Percentiles rank a stretch among this genome's conserved stretches.
phyloP scores from a whole-genome alignment of 768 basidiomycete species.

The Megacollybia marginata region DNA sequence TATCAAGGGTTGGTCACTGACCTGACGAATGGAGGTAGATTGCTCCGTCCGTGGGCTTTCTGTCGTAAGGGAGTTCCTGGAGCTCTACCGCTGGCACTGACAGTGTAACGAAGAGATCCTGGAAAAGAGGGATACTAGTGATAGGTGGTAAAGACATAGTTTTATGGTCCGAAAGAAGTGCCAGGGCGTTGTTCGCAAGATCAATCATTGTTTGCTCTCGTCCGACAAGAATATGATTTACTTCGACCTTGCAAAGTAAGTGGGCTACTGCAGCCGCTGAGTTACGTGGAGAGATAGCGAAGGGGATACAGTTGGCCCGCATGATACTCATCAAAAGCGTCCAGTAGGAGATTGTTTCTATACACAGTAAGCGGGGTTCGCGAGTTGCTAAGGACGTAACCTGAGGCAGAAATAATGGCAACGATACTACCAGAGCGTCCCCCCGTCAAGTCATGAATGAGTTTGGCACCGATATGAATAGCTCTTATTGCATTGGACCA shows the following conservation, averaged over 20 bases:
- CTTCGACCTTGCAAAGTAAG: slow-evolving; percentile 15
- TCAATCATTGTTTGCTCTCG: slow-evolving; percentile 15
- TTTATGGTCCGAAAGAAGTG: slow-evolving; percentile 8
- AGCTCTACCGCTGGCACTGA: neutral
- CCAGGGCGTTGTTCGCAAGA: slow-evolving; percentile 11
- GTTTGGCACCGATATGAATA: slow-evolving; percentile 14
- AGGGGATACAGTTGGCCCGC: slow-evolving; percentile 13
- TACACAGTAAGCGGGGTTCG: neutral
- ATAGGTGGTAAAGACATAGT: slow-evolving; percentile 8
- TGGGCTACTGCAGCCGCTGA: slow-evolving; percentile 23
- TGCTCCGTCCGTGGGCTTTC: slow-evolving; percentile 3
- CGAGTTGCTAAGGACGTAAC: slow-evolving; percentile 1
- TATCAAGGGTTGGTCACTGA: neutral
- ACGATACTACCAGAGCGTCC: slow-evolving; percentile 4
- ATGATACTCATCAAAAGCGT: slow-evolving; percentile 15
- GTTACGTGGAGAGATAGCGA: slow-evolving; percentile 19
- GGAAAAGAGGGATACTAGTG: slow-evolving; percentile 12
- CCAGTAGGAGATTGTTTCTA: slow-evolving; percentile 26
- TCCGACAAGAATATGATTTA: slow-evolving; percentile 18
- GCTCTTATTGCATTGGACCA: slow-evolving; percentile 20
- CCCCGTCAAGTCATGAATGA: neutral
- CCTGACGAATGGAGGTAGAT: slow-evolving; percentile 29
- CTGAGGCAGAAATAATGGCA: slow-evolving; percentile 14
- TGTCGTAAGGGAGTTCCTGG: slow-evolving; percentile 4
- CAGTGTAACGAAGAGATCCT: slow-evolving; percentile 9